phyloP scores from a whole-genome alignment of 495 filamentous ascomycete species.

The Neurospora sp. region DNA sequence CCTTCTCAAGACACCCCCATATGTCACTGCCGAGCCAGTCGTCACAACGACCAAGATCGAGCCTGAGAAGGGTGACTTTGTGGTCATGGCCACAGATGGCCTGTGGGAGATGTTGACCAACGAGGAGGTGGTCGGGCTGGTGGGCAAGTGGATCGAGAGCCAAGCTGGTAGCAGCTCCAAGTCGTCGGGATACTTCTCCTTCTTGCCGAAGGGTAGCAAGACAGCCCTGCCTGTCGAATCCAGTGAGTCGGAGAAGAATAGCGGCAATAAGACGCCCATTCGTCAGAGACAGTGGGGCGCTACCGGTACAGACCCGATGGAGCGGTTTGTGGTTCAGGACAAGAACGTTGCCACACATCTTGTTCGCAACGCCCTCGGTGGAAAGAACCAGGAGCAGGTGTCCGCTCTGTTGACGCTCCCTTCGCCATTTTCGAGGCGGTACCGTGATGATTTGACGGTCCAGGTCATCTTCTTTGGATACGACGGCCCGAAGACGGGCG shows the following conservation, averaged over 20 bases:
- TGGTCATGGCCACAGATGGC: conserved; percentile 94
- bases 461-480: conserved; percentile 98
- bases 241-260: conserved; percentile 21
- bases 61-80: conserved; percentile 82
- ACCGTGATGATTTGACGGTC: conserved; percentile 91
- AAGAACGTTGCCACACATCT: conserved; percentile 95
- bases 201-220: conserved; percentile 26
- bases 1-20: conserved; percentile 83
- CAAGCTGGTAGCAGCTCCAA: conserved; percentile 38
- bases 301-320: conserved; percentile 46
- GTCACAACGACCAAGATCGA: conserved; percentile 93
- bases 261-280: conserved; percentile 62
- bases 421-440: conserved; percentile 79
- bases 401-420: conserved; percentile 88
- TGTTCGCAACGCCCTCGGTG: conserved; percentile 89
- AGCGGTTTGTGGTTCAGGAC: conserved; percentile 87
- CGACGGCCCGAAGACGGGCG: conserved; percentile 53
- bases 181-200: conserved; percentile 44
- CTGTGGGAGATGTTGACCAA: conserved; percentile 99
- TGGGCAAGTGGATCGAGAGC: conserved; percentile 91
- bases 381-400: conserved; percentile 87
- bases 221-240: conserved; percentile 46
- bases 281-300: conserved; percentile 80
- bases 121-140: conserved; percentile 93
- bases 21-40: conserved; percentile 94